These are phyloP conservation scores for Candida gigantensis DNA, from an alignment of 1,139 yeast species.

Conservation along the genomic window DNA sequence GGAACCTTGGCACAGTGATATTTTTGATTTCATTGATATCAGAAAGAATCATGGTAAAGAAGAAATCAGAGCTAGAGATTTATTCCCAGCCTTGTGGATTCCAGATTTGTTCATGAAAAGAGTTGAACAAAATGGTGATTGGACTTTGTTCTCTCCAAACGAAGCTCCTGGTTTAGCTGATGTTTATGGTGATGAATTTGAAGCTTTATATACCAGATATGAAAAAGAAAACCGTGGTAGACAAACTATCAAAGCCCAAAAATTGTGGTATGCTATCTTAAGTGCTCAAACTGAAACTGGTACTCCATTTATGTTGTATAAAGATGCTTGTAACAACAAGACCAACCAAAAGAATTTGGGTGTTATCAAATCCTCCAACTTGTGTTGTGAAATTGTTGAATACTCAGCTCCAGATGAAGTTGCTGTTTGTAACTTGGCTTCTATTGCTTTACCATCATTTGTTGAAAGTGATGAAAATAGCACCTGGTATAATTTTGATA, in stretches of 20 bases:
- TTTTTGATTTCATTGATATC: constrained; percentile 78
- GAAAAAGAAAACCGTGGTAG: constrained; percentile 73
- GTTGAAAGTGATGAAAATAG: constrained; percentile 42
- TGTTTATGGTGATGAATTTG: constrained; percentile 80
- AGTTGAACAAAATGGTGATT: constrained; percentile 73
- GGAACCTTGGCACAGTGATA: constrained; percentile 92
- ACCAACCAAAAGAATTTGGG: constrained; percentile 87
- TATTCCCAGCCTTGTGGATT: constrained; percentile 90
- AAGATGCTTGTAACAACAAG: constrained; percentile 83
- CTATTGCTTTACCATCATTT: constrained; percentile 79
- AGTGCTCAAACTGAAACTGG: constrained; percentile 94
- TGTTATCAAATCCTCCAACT: constrained; percentile 80
- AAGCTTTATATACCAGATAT: constrained; percentile 65
- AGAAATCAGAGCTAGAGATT: constrained; percentile 85
- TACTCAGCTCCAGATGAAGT: constrained; percentile 86
- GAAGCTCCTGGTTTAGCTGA: constrained; percentile 85
- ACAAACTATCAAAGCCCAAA: constrained; percentile 78
- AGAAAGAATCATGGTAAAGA: constrained; percentile 92
- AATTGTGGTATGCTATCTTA: constrained; percentile 82
- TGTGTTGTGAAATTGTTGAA: constrained; percentile 90
- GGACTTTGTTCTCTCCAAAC: constrained; percentile 88
- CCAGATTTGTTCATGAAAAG: constrained; percentile 90
- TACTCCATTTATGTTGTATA: constrained; percentile 87
- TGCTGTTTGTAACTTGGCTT: constrained; percentile 89
- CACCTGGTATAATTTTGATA: constrained; percentile 53